Base-by-base conservation (phyloP, 2,329 filamentous ascomycete species). In the Huntiella abstrusa region DNA sequence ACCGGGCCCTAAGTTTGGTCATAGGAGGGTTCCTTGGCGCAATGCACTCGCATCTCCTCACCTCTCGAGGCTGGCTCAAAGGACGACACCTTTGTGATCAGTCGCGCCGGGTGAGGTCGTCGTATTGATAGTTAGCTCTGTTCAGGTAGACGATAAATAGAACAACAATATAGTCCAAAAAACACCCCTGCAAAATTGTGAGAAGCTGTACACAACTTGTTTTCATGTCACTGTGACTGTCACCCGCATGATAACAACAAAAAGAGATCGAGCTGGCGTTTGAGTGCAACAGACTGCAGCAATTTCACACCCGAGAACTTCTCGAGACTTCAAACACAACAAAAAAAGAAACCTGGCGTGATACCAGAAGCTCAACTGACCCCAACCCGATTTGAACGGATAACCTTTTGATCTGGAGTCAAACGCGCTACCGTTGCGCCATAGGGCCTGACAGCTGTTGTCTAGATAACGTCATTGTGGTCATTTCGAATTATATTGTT, bases 331-430 rank as follows among this genome's bases (percentile, higher is more conserved):
- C 19, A 13, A 41, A 16, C 11, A 13, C 19, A n/a, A 5, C 7
- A 7, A 41, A 41, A 19, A 19, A 32, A 19, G 4, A n/a, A 8
- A 41, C 33, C 16, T 19, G 22, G 22, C 4, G 6, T 28, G 7
- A 8, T 28, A 28, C 22, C 22, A 28, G 22, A 28, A 28, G 22
- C 16, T 41, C 15, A 8, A 34, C 28, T 50, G 48, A 50, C 48
- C 48, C 48, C 48, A 50, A 50, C 48, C 48, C 48, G 48, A 50
- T 47, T 50, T 50, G 48, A 50, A 50, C 48, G 48, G 48, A 50
- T 50, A 50, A 50, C 44, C 48, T 50, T 50, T 50, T 44, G 48
- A 50, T 50, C 48, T 50, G 48, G 48, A 50, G 48, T 50, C 48
- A 47, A 50, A 50, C 48, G 48, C 48, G 48, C 48, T 50, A 50